Evolutionary conservation across 2,329 filamentous ascomycete species (phyloP), one percentile per base, ranked within the genome.

Genomic region (Aspergillus sp.): DNA sequence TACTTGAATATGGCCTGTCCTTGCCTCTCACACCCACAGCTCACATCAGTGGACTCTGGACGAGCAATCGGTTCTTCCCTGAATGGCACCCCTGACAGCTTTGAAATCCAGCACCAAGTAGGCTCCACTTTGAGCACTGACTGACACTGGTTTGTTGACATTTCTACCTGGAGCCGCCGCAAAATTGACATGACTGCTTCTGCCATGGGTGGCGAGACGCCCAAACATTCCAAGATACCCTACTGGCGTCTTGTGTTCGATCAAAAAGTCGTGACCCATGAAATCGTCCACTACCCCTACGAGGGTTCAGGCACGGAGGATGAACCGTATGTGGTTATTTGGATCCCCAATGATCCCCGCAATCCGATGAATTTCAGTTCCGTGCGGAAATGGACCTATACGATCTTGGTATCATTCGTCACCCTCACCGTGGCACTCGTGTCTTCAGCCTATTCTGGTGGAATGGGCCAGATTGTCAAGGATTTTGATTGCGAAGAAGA

Each of bases 321-420:
- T 5, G 71, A 75, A 50, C 74, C 74, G 0, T 76, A 66, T 54
- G 62, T 68, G 5, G 68, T 76, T 14, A 59, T 64, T 34, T 76
- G 68, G 62, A 66, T 76, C 13, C 66, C 68, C 13, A 54, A 67
- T 50, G 74, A 76, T 53, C 67, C 68, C 4, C 65, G 72, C 32
- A 71, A 76, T 46, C 73, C 74, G 1, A 69, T 74, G 68, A 64
- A 63, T 23, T 75, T 69, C 40, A 47, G 61, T 2, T 17, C 47
- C 5, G 44, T 58, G 47, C 65, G 59, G 57, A 77, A 76, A 64
- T 74, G 71, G 69, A 52, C 58, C 3, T 67, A 73, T 19, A 74
- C 72, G 0, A 21, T 69, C 14, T 45, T 71, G 13, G 67, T 71
- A 3, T 68, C 70, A 7, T 58, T 70, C 23, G 62, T 71, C 9